Base-by-base conservation (phyloP, 331 rosid species). In the Quercus tomentella region DNA sequence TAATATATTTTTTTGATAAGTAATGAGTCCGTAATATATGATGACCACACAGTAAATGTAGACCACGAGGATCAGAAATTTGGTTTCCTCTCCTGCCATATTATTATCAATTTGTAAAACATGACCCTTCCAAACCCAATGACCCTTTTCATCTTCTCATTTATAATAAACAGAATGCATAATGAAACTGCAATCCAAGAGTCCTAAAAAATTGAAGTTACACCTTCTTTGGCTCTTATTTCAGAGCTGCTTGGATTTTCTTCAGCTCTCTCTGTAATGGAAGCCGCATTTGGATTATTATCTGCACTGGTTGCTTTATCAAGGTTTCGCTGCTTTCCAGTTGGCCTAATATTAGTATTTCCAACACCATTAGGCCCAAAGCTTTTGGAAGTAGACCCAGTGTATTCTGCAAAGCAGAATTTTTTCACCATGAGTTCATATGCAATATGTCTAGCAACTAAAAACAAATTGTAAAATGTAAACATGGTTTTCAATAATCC, bases 221-320 rank as follows among this genome's bases (percentile, higher is more conserved):
- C 84, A 95, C 99, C 97, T 95, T 95, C 98, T 86, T 84, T 95
- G 63, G 92, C 96, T 87, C 97, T 90, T 77, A 89, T 66, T 79
- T 75, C 84, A 18, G 97, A 93, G 91, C 88, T 83, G 66, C 91
- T 90, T 25, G 97, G 89, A 75, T 93, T 91, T 25, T 88, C 97
- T 80, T 88, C 93, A 70, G 80, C 77, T 78, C 33, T 84, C 78
- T 90, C 89, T 51, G 82, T 52, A 66, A 41, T 77, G 65, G 83
- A 55, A 71, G 67, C 70, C 31, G 87, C 70, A 65, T 83, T 86
- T 20, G 2, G 67, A 77, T 79, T 82, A 79, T 22, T 66, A 57
- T 73, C 82, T 37, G 51, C 20, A 22, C 65, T 77, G 49, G 73
- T 84, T 70, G 82, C 81, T 82, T 82, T 89, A 33, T 75, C 82